phyloP scores from a whole-genome alignment of 805 yeast genomes.

The Ogataea philodendri region DNA sequence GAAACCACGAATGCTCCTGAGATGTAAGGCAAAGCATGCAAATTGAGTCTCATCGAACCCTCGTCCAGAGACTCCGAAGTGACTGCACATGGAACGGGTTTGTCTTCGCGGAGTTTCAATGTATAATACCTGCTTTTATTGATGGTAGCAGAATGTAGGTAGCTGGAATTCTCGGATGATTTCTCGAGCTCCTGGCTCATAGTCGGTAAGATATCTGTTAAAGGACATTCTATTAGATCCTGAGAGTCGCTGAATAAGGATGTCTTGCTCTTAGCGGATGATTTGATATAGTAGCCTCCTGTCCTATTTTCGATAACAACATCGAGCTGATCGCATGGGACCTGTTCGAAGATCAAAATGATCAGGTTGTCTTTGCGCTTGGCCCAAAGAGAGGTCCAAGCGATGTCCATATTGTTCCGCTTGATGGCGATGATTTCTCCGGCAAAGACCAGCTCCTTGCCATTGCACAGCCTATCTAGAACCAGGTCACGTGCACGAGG shows the following conservation, averaged over 20 bases:
- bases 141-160: slow-evolving; percentile 38
- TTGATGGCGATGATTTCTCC: slow-evolving; percentile 84
- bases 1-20: slow-evolving; percentile 81
- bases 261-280: slow-evolving; percentile 25
- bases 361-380: slow-evolving; percentile 67
- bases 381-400: slow-evolving; percentile 93
- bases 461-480: slow-evolving; percentile 48
- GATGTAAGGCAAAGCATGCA: slow-evolving; percentile 79
- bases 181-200: slow-evolving; percentile 29
- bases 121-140: slow-evolving; percentile 67
- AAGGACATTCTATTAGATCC: slow-evolving; percentile 1
- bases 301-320: slow-evolving; percentile 44
- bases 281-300: slow-evolving; percentile 22
- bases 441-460: slow-evolving; percentile 56
- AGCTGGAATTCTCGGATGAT: slow-evolving; percentile 11
- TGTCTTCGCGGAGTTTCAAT: slow-evolving; percentile 39
- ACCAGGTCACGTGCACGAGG: slow-evolving; percentile 74
- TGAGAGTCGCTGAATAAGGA: slow-evolving; percentile 20
- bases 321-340: slow-evolving; percentile 68
- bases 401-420: slow-evolving; percentile 60
- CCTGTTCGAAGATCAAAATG: slow-evolving; percentile 85
- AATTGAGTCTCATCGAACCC: slow-evolving; percentile 51
- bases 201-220: slow-evolving; percentile 23
- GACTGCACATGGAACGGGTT: slow-evolving; percentile 70
- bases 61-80: slow-evolving; percentile 55